Base-by-base conservation (phyloP, 2,329 filamentous ascomycete species). In the Fusarium heterosporum region DNA sequence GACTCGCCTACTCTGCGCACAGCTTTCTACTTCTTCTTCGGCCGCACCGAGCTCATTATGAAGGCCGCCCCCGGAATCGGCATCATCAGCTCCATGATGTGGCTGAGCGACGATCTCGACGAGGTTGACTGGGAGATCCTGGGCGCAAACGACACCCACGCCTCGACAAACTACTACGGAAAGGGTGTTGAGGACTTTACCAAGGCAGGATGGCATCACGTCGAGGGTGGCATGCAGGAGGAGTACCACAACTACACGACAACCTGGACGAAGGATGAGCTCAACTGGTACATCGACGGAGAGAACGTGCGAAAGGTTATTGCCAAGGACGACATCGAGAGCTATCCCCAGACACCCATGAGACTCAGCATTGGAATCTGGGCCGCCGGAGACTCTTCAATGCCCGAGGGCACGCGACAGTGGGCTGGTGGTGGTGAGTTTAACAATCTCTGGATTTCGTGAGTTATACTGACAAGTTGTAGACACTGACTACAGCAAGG, bases 41-140 rank as follows among this genome's bases (percentile, higher is more conserved):
- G 93, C 53, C 87, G 89, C 61, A 89, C 93, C 55, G 92, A 96
- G 78, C 85, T 95, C 58, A 84, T 87, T 69, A 86, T 96, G 82
- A 92, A 93, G 80, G 91, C 91, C 6, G 89, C 93, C 1, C 80
- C 83, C 2, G 93, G 93, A 17, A 81, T 80, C 9, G 93, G 93
- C 50, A 89, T 97, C 65, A 87, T 97, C 71, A 93, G 89, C 73
- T 89, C 91, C 64, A 89, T 96, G 73, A 94, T 97, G 75, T 85
- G 95, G 77, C 84, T 96, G 68, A 95, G 91, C 49, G 90, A 96
- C 70, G 90, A 93, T 71, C 84, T 95, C 14, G 93, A 97, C 76
- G 93, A 97, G 79, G 89, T 97, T 39, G 93, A 97, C 75, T 95
- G 92, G 87, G 92, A 96, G 75, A 91, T 92, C 74, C 84, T 93